Conservation (phyloP, 1,284 basidiomycete species). For the Moniliophthora roreri region DNA sequence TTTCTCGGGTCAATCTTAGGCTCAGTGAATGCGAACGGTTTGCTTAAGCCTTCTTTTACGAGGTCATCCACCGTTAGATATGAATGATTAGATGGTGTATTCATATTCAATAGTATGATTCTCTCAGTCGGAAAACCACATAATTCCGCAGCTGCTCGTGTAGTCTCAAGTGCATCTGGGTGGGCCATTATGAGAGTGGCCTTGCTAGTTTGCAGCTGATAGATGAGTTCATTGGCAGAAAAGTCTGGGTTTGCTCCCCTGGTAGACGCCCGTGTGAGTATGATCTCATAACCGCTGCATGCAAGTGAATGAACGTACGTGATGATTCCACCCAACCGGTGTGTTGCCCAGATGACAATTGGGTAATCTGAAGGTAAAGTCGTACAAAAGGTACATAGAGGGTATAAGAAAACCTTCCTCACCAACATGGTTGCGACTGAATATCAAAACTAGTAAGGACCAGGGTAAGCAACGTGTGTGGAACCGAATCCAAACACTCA, state of each 20-base stretch:
- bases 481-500: slow-evolving; percentile 27
- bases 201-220: slow-evolving; percentile 53
- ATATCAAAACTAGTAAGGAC: slow-evolving; percentile 47
- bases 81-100: slow-evolving; percentile 3
- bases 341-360: slow-evolving; percentile 66
- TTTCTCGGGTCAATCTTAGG: slow-evolving; percentile 38
- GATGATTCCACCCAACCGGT: slow-evolving; percentile 67
- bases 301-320: slow-evolving; percentile 38
- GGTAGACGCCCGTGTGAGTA: slow-evolving; percentile 3
- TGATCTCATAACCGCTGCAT: background rate
- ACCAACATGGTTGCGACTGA: slow-evolving; percentile 65
- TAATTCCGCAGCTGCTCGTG: slow-evolving; percentile 53
- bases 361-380: slow-evolving; percentile 57
- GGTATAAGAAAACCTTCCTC: slow-evolving; percentile 9
- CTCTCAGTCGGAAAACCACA: slow-evolving; percentile 51
- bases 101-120: slow-evolving; percentile 42
- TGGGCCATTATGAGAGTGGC: slow-evolving; percentile 59
- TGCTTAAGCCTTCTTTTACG: slow-evolving; percentile 30
- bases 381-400: background rate
- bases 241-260: slow-evolving; percentile 66
- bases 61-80: slow-evolving; percentile 31
- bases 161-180: slow-evolving; percentile 47
- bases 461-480: background rate
- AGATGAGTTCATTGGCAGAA: slow-evolving; percentile 57
- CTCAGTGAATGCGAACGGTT: slow-evolving; percentile 32